phyloP scores from a whole-genome alignment of 129 eudicot genomes.

The Flaveria robusta region DNA sequence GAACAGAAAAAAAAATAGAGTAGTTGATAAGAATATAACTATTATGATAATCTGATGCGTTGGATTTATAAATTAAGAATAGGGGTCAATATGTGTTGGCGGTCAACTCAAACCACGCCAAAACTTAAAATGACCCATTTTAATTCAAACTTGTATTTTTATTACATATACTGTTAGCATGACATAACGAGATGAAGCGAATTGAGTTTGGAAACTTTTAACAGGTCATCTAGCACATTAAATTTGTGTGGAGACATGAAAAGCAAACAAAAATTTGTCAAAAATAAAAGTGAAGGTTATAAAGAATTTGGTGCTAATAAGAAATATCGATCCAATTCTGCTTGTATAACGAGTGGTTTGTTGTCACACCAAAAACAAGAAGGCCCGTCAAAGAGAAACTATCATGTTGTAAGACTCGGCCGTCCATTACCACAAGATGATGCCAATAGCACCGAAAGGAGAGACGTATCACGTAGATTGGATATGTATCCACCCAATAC shows the following conservation, averaged over 20 bases:
- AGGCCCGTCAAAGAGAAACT: slow-evolving; percentile 9
- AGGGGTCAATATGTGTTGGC: not conserved
- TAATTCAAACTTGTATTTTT: not conserved
- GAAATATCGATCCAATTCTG: slow-evolving; percentile 14
- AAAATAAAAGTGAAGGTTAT: slow-evolving; percentile 12
- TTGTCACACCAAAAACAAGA: slow-evolving; percentile 12
- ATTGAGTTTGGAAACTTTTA: not conserved
- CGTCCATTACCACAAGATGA: slow-evolving; percentile 23
- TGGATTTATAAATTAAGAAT: not conserved
- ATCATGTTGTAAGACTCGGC: slow-evolving; percentile 28
- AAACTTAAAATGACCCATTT: no score
- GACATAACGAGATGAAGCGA: not conserved
- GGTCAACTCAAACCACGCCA: not conserved
- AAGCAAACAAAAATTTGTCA: slow-evolving; percentile 15
- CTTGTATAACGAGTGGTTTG: slow-evolving; percentile 9
- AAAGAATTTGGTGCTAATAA: slow-evolving; percentile 4
- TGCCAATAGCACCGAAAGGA: not conserved
- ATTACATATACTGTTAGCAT: no score
- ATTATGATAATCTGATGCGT: not conserved
- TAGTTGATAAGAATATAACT: not conserved
- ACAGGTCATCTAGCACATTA: slow-evolving; percentile 30
- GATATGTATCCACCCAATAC: slow-evolving; percentile 11
- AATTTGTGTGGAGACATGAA: slow-evolving; percentile 18
- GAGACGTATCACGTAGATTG: slow-evolving; percentile 9
- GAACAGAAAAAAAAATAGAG: not conserved